Percentiles rank a stretch among this genome's conserved stretches.
phyloP scores from a whole-genome alignment of 139 green algal genomes.

The Nannochloris sp. region DNA sequence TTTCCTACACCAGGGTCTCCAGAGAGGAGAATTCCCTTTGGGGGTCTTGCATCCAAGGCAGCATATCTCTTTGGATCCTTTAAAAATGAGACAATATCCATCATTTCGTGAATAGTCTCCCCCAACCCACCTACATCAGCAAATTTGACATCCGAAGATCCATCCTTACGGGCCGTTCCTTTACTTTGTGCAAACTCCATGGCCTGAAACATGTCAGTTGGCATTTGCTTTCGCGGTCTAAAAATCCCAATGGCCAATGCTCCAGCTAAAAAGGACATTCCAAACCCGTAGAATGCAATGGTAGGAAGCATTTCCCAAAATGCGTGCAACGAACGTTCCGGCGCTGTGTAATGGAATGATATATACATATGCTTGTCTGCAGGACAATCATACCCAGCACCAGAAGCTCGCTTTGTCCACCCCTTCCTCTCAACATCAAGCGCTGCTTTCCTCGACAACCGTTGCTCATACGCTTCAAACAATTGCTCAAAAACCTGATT shows the following conservation, averaged over 20 bases:
- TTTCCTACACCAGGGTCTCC: constrained; percentile 84
- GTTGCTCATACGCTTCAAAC: constrained; percentile 66
- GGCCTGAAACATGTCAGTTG: constrained; percentile 48
- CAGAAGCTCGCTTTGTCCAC: constrained; percentile 4
- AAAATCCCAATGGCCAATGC: constrained; percentile 50
- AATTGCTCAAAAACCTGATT: constrained; percentile 67
- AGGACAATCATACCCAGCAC: constrained; percentile 46
- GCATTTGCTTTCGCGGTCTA: constrained; percentile 47
- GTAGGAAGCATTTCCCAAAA: constrained; percentile 15
- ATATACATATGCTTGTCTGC: constrained; percentile 51
- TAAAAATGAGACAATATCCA: constrained; percentile 78
- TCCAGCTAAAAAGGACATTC: constrained; percentile 40
- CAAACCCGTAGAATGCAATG: constrained; percentile 30
- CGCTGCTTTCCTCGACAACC: constrained; percentile 11
- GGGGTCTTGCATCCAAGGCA: constrained; percentile 69
- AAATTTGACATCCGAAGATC: constrained; percentile 74
- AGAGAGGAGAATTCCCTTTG: constrained; percentile 94
- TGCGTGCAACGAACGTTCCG: constrained; percentile 17
- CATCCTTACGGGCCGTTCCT: constrained; percentile 71
- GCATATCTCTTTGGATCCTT: constrained; percentile 76
- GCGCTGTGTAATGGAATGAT: constrained; percentile 44
- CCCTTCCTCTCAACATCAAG: constrained; percentile 4
- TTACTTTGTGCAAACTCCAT: constrained; percentile 91
- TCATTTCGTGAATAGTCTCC: constrained; percentile 65
- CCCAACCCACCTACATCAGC: constrained; percentile 88